Evolutionary conservation across 2,329 filamentous ascomycete genomes (phyloP).

Genomic region (Exserohilum rostratum): DNA sequence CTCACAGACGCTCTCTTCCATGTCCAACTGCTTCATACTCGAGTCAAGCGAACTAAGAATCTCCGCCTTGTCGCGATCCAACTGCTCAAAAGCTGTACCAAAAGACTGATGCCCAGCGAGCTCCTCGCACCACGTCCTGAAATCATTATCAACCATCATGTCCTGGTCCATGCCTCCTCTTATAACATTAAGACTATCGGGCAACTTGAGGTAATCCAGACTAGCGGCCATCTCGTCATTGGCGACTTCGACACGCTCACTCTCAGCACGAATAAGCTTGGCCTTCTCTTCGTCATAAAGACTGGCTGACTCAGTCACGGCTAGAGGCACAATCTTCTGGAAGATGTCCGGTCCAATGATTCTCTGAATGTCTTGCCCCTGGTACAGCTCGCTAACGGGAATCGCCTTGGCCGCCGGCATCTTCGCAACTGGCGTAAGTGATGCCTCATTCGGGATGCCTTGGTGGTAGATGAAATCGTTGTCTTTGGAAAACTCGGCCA

Average conservation of each 20-base stretch:
- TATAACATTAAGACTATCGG: constrained; percentile 84
- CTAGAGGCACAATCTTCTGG: constrained; percentile 92
- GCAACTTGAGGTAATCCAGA: constrained; percentile 89
- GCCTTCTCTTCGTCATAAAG: constrained; percentile 98
- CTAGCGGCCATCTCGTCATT: constrained; percentile 97
- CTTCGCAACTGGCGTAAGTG: constrained; percentile 81
- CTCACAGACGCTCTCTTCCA: constrained; percentile 97
- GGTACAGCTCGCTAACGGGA: constrained; percentile 93
- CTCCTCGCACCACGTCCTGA: constrained; percentile 91
- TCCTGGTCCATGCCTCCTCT: constrained; percentile 94
- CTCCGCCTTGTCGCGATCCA: constrained; percentile 77
- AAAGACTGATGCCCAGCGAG: constrained; percentile 86
- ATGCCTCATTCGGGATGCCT: constrained; percentile 82
- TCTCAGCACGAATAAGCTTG: constrained; percentile 90
- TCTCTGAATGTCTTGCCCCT: constrained; percentile 93
- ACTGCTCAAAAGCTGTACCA: constrained; percentile 74
- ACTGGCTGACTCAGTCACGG: constrained; percentile 94
- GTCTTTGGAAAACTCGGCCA: constrained; percentile 79
- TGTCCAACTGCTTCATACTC: constrained; percentile 86
- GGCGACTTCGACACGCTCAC: constrained; percentile 88
- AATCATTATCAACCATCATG: constrained; percentile 85
- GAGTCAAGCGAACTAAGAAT: constrained; percentile 76
- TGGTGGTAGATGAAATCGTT: constrained; percentile 99
- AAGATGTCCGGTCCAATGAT: constrained; percentile 98
- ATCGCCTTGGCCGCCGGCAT: constrained; percentile 95